A percentile compares a stretch with the other conserved stretches of the same genome.
These are phyloP conservation scores for Cyathus striatus DNA, from an alignment of 768 basidiomycete species.

Conservation along the genomic window DNA sequence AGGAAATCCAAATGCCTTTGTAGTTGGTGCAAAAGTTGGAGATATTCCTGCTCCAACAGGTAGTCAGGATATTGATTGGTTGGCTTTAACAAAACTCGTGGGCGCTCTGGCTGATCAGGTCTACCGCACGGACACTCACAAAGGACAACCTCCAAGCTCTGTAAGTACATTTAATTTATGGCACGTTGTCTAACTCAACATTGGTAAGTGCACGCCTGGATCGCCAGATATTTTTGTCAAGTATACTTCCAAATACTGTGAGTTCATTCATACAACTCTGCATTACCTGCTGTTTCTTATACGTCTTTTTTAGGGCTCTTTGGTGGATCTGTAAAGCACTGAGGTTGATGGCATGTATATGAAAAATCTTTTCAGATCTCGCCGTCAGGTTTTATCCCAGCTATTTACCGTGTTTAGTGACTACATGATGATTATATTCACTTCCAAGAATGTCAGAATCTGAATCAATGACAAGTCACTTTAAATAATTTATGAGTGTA, in stretches of 20 bases:
- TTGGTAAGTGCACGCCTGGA: conserved; percentile 26
- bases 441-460: too few species aligned
- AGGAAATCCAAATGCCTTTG: conserved; percentile 33
- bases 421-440: too few species aligned
- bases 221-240: conserved; percentile 33
- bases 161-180: conserved; percentile 15
- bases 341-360: too few species aligned
- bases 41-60: conserved; percentile 30
- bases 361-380: too few species aligned
- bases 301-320: neutral
- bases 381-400: too few species aligned
- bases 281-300: neutral
- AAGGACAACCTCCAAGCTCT: conserved; percentile 48
- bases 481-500: too few species aligned
- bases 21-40: conserved; percentile 32
- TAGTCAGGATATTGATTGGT: conserved; percentile 43
- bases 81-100: conserved; percentile 34
- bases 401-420: too few species aligned
- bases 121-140: conserved; percentile 43
- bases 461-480: too few species aligned
- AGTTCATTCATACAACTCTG: too few species aligned
- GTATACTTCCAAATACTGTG: conserved; percentile 43
- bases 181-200: neutral
- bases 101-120: conserved; percentile 42
- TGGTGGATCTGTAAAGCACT: too few species aligned